phyloP scores from a whole-genome alignment of 805 yeast species.

The Myxozyma melibiosi region DNA sequence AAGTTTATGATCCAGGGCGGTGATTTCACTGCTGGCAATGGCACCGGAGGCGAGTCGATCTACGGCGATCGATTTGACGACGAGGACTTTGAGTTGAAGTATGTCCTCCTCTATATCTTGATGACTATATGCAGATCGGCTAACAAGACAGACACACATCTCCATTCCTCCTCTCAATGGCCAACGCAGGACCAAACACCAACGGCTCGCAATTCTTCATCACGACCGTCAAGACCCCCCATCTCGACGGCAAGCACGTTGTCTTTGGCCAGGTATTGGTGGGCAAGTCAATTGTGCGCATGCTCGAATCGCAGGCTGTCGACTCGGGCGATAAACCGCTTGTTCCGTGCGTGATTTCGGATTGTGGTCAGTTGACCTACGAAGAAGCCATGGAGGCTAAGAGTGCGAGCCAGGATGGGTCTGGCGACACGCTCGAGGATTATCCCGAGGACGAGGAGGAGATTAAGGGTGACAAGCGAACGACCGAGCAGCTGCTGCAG shows the following conservation, averaged over 20 bases:
- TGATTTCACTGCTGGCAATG: constrained; percentile 60
- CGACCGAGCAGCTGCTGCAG: constrained; percentile 62
- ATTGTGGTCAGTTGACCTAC: constrained; percentile 71
- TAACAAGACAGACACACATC: constrained; percentile 62
- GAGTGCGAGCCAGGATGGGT: constrained; percentile 59
- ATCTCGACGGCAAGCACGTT: constrained; percentile 92
- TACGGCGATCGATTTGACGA: constrained; percentile 88
- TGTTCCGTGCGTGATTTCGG: constrained; percentile 67
- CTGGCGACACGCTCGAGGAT: constrained; percentile 82
- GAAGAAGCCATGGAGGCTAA: constrained; percentile 49
- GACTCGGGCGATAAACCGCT: constrained; percentile 70
- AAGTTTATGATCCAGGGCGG: constrained; percentile 89
- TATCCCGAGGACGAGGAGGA: constrained; percentile 69
- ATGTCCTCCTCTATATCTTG: background rate
- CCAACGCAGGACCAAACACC: constrained; percentile 93
- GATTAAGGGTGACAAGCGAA: constrained; percentile 53
- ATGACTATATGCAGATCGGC: background rate
- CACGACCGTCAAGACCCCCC: constrained; percentile 92
- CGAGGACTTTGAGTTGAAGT: constrained; percentile 62
- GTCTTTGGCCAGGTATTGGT: constrained; percentile 85
- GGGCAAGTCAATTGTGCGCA: constrained; percentile 47
- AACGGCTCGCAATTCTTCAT: constrained; percentile 96
- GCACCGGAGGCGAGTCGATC: constrained; percentile 78
- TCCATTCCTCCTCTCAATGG: constrained; percentile 93
- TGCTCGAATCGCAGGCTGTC: constrained; percentile 71